phyloP scores from a whole-genome alignment of 2,329 filamentous ascomycete species.

The Colletotrichum sp. region DNA sequence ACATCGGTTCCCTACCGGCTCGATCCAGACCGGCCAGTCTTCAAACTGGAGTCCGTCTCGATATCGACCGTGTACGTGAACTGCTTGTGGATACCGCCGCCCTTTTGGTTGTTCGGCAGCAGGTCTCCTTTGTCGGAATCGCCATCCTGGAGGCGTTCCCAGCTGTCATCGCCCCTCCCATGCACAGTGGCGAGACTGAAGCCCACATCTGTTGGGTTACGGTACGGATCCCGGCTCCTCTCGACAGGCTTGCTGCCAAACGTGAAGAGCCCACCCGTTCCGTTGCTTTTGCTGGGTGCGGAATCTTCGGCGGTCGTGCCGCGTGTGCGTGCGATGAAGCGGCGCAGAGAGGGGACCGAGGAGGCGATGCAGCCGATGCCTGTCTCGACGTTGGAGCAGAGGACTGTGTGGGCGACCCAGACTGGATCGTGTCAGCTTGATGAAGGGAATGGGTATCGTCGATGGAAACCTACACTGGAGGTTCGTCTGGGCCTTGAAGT shows the following conservation, averaged over 20 bases:
- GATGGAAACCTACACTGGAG: not conserved
- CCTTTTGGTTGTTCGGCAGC: not conserved
- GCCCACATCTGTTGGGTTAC: slow-evolving; percentile 19
- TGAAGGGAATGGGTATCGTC: not conserved
- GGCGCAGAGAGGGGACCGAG: slow-evolving; percentile 23
- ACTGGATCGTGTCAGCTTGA: not conserved
- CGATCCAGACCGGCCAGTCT: not conserved
- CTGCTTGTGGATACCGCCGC: slow-evolving; percentile 17
- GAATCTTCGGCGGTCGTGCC: slow-evolving; percentile 13
- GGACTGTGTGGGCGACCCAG: slow-evolving; percentile 24
- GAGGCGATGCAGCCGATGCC: slow-evolving; percentile 26
- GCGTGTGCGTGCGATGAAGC: slow-evolving; percentile 13
- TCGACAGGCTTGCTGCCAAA: slow-evolving; percentile 19
- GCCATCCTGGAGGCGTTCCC: slow-evolving; percentile 21
- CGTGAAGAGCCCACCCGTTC: slow-evolving; percentile 6
- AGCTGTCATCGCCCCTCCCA: slow-evolving; percentile 15
- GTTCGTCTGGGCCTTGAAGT: slow-evolving; percentile 22
- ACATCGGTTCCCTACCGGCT: not conserved
- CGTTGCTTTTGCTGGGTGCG: not conserved
- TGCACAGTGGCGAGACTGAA: slow-evolving; percentile 18
- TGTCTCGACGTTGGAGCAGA: slow-evolving; percentile 27
- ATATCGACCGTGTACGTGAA: slow-evolving; percentile 19
- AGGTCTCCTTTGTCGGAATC: slow-evolving; percentile 21
- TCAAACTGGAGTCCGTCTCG: not conserved
- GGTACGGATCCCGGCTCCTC: slow-evolving; percentile 8